Conservation (phyloP, 306 rosid species). For the Casuarina cunninghamiana region DNA sequence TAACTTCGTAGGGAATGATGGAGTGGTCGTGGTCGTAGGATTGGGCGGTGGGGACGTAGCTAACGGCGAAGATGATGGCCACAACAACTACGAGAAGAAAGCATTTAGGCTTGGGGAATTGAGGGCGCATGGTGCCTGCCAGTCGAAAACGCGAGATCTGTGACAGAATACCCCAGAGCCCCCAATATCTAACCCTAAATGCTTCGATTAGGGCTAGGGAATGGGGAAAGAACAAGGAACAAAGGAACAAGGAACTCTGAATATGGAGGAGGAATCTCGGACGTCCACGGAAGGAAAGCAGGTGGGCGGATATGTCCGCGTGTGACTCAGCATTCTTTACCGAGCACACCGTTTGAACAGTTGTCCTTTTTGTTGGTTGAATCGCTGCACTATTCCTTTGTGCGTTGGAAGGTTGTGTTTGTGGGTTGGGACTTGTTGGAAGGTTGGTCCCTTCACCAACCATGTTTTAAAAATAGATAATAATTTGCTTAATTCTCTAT, state of each 20-base stretch:
- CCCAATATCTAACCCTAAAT: conserved; percentile 30
- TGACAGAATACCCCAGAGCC: no score
- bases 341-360: no score
- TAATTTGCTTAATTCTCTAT: no score
- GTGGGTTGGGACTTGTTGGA: neutral
- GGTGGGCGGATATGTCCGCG: neutral
- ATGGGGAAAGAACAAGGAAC: neutral
- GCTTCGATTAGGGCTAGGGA: conserved; percentile 17
- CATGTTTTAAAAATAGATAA: no score
- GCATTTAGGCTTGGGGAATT: conserved; percentile 25
- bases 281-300: neutral
- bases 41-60: conserved; percentile 32
- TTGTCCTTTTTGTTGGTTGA: no score
- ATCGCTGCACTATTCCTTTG: no score
- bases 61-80: conserved; percentile 26
- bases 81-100: conserved; percentile 14
- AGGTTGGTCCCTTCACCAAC: neutral
- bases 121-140: conserved; percentile 26
- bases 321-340: neutral
- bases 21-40: conserved; percentile 36
- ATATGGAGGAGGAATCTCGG: neutral
- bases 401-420: no score
- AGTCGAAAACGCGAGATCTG: conserved; percentile 28
- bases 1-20: conserved; percentile 43
- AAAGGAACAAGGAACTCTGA: neutral